Evolutionary conservation across 768 basidiomycete species (phyloP).

Genomic region (Boletus patriciae): DNA sequence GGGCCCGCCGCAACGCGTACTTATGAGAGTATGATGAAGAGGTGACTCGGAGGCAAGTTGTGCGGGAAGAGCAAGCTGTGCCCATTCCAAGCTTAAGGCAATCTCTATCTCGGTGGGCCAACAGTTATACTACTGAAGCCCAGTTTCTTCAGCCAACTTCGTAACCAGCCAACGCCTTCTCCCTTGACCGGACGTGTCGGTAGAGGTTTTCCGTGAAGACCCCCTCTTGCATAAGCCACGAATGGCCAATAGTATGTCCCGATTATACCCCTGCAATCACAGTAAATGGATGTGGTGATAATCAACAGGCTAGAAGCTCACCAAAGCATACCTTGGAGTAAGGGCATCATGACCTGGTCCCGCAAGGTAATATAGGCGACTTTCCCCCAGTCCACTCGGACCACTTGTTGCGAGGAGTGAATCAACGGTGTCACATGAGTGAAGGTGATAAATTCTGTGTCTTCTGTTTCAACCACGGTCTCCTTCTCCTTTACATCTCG

Average conservation of each 20-base stretch:
- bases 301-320: constrained; percentile 32
- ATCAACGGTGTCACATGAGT: constrained; percentile 34
- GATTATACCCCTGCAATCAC: constrained; percentile 27
- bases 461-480: constrained; percentile 21
- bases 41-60: too few species aligned
- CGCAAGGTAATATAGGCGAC: constrained; percentile 62
- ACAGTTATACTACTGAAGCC: constrained; percentile 31
- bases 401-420: constrained; percentile 35
- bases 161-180: constrained; percentile 32
- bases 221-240: constrained; percentile 22
- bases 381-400: constrained; percentile 54
- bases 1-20: too few species aligned
- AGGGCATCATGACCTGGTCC: constrained; percentile 68
- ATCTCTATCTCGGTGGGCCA: constrained; percentile 23
- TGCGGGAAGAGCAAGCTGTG: too few species aligned
- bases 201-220: constrained; percentile 13
- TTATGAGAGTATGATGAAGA: too few species aligned
- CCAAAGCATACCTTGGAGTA: constrained; percentile 69
- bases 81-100: not conserved
- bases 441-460: constrained; percentile 18
- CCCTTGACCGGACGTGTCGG: constrained; percentile 26
- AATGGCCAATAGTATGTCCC: constrained; percentile 35
- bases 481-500: constrained; percentile 31
- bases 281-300: not conserved
- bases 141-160: constrained; percentile 29